Conservation (phyloP, 805 yeast species). For the Pichia californica region DNA sequence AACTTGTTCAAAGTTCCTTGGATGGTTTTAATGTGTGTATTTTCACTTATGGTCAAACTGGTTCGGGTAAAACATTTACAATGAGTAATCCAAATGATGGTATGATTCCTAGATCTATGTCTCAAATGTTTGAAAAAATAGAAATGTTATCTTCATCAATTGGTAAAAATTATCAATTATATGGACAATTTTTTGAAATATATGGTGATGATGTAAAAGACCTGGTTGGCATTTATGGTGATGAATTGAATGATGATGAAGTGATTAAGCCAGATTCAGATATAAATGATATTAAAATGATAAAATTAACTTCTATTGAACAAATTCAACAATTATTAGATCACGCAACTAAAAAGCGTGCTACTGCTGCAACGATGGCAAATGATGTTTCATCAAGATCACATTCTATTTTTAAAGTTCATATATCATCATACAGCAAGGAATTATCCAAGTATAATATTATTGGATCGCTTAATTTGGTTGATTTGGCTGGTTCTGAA, state of each 20-base stretch:
- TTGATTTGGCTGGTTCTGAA: conserved; percentile 95
- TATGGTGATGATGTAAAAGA: conserved; percentile 81
- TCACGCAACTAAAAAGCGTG: conserved; percentile 54
- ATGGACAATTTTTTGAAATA: conserved; percentile 80
- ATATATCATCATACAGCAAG: conserved; percentile 28
- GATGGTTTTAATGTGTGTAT: conserved; percentile 92
- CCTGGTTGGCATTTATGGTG: conserved; percentile 41
- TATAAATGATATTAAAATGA: conserved; percentile 52
- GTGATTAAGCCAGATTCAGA: conserved; percentile 31
- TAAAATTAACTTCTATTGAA: conserved; percentile 35
- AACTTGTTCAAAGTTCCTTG: conserved; percentile 74
- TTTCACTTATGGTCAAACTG: conserved; percentile 96
- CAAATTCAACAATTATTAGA: conserved; percentile 46
- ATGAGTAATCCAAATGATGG: conserved; percentile 74
- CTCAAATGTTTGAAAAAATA: conserved; percentile 59
- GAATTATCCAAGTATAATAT: conserved; percentile 13
- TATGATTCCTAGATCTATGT: conserved; percentile 70
- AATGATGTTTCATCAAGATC: conserved; percentile 89
- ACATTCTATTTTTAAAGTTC: conserved; percentile 71
- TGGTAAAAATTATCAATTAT: conserved; percentile 58
- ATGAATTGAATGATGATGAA: conserved; percentile 48
- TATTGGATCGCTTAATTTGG: conserved; percentile 64
- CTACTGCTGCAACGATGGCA: conserved; percentile 75
- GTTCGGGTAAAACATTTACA: conserved; percentile 89
- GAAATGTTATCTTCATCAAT: conserved; percentile 35